Conservation (phyloP, 257 asterid species). For the Knoxia roxburghii region DNA sequence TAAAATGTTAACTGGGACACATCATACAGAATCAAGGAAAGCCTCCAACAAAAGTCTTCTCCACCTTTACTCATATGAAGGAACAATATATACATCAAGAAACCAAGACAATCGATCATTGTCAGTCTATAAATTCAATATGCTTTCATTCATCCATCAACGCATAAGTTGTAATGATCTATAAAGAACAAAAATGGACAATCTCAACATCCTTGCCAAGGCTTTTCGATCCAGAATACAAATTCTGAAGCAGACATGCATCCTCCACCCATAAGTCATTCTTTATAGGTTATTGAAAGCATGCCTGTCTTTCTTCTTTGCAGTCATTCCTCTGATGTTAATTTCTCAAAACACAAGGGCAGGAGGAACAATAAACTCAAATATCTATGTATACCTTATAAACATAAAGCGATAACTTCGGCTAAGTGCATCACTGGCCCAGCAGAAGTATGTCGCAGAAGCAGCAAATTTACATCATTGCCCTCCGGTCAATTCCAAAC, state of each 20-base stretch:
- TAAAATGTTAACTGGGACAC: background rate
- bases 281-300: background rate
- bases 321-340: background rate
- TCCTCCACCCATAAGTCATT: background rate
- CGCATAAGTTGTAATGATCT: background rate
- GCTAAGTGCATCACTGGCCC: background rate
- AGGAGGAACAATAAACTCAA: background rate
- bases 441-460: background rate
- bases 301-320: background rate
- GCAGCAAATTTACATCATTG: background rate
- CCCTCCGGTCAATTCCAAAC: background rate
- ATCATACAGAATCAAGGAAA: background rate
- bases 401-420: background rate
- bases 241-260: constrained; percentile 3
- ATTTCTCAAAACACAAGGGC: background rate
- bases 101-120: background rate
- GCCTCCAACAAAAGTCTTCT: background rate
- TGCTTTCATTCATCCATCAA: background rate
- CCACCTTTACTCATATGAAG: background rate
- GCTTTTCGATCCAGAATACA: background rate
- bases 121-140: background rate
- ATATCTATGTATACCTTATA: background rate
- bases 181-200: background rate
- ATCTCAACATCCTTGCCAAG: background rate
- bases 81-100: background rate